These are phyloP conservation scores for Tagetes patula DNA, from an alignment of 129 eudicot genomes.

Conservation along the genomic window DNA sequence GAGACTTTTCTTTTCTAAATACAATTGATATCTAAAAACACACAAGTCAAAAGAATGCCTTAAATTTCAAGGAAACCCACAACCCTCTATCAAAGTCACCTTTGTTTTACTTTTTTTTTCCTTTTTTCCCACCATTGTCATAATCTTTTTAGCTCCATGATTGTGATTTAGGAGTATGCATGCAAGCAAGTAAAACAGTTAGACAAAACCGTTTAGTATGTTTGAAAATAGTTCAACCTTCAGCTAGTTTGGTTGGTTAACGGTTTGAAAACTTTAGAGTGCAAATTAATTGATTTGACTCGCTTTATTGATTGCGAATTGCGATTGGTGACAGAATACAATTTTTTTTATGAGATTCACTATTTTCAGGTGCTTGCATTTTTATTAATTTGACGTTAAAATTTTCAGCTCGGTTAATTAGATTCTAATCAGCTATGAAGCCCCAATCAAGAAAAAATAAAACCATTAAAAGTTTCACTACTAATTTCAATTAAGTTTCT, in stretches of 20 bases:
- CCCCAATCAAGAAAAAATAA: too few species aligned
- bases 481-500: too few species aligned
- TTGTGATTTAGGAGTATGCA: background rate
- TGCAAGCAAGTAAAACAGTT: background rate
- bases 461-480: too few species aligned
- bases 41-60: slow-evolving; percentile 28
- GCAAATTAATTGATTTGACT: too few species aligned
- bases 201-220: background rate
- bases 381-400: too few species aligned
- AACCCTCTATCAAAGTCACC: slow-evolving; percentile 20
- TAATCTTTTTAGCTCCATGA: background rate
- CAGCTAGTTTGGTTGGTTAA: background rate
- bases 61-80: slow-evolving; percentile 33
- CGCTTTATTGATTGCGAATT: too few species aligned
- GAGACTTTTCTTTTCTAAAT: slow-evolving; percentile 32
- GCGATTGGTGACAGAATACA: too few species aligned
- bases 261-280: too few species aligned
- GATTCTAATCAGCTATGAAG: too few species aligned
- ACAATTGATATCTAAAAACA: slow-evolving; percentile 13
- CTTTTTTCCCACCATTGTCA: background rate
- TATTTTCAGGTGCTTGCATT: too few species aligned
- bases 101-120: slow-evolving; percentile 9
- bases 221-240: background rate
- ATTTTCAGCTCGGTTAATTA: too few species aligned
- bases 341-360: too few species aligned